Evolutionary conservation across 225 moss, liverwort and hornwort genomes (phyloP).

Genomic region (Climacium dendroides): DNA sequence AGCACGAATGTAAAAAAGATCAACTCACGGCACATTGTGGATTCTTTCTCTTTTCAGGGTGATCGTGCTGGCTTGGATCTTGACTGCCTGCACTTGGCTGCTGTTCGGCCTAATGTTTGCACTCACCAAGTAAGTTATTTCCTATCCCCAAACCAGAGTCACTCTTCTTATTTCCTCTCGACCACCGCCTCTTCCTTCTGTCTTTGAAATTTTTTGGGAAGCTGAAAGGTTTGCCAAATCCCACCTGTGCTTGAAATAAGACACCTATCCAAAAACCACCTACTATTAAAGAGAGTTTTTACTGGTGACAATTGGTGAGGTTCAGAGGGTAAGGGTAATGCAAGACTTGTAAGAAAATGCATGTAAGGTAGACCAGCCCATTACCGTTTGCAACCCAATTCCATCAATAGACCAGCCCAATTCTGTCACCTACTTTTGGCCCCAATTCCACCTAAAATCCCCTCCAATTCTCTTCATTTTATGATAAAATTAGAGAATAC

Average conservation of each 20-base stretch:
- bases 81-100: slow-evolving; percentile 26
- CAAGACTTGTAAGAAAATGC: background rate
- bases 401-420: too few species aligned
- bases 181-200: background rate
- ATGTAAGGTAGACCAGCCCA: too few species aligned
- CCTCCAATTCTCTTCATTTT: too few species aligned
- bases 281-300: background rate
- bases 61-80: slow-evolving; percentile 39
- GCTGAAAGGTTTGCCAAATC: background rate
- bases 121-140: slow-evolving; percentile 27
- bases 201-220: background rate
- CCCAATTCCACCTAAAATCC: too few species aligned
- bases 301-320: background rate
- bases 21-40: background rate
- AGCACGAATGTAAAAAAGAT: background rate
- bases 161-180: background rate
- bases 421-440: too few species aligned
- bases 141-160: background rate
- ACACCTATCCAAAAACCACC: background rate
- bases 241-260: background rate
- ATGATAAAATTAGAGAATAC: too few species aligned
- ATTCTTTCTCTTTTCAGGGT: background rate
- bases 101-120: slow-evolving; percentile 45
- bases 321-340: background rate
- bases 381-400: too few species aligned